Conservation (phyloP, 108 stramenopile species). For the Parmales sp. region DNA sequence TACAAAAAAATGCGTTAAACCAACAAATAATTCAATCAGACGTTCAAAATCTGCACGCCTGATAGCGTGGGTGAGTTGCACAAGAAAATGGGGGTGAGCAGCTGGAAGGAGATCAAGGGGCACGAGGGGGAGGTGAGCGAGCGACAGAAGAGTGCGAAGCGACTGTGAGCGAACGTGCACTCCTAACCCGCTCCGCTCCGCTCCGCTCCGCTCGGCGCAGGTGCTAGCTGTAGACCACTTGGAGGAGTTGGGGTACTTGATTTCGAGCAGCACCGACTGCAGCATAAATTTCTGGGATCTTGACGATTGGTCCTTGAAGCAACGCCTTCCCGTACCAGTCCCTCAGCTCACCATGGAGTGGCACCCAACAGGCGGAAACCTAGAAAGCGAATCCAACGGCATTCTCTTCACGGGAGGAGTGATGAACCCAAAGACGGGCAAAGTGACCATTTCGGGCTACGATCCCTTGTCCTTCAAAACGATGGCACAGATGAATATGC, state of each 20-base stretch:
- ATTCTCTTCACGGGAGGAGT: conserved; percentile 4
- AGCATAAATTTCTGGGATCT: conserved; percentile 2
- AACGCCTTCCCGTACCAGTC: not conserved
- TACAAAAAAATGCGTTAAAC: not conserved
- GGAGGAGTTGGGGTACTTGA: not conserved
- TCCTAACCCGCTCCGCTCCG: too few relatives aligned
- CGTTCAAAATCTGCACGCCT: conserved; percentile 5
- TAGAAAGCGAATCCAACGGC: not conserved
- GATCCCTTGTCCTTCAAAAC: not conserved
- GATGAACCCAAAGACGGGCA: not conserved
- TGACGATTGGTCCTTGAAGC: not conserved
- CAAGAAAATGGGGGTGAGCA: not conserved
- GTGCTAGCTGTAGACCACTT: not conserved
- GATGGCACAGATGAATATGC: not conserved
- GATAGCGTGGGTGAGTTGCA: not conserved
- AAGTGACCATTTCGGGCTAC: not conserved
- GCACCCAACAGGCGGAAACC: not conserved
- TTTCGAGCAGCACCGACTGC: conserved; percentile 1
- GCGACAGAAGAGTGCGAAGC: too few relatives aligned
- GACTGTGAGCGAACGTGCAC: too few relatives aligned
- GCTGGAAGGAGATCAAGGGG: conserved; percentile 1
- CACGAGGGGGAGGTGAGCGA: conserved; percentile 10
- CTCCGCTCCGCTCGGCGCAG: too few relatives aligned
- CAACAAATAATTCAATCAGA: not conserved
- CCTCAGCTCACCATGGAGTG: not conserved